A percentile compares a stretch with the other conserved stretches of the same genome.
Conservation (phyloP, 2,329 filamentous ascomycete genomes). For the Elsinoe batatas region DNA sequence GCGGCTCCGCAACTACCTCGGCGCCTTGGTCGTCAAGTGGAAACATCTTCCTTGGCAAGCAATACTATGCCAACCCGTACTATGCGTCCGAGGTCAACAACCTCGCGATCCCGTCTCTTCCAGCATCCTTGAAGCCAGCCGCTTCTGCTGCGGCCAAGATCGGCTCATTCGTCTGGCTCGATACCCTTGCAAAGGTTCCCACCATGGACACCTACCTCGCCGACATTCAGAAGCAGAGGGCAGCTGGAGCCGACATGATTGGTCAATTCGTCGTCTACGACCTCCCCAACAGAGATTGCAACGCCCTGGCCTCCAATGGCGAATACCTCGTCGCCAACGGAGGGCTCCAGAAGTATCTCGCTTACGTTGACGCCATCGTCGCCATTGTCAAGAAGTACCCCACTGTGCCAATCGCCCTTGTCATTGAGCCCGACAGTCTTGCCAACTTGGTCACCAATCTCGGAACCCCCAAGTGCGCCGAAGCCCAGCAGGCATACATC, state of each 20-base stretch:
- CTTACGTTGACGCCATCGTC: constrained; percentile 47
- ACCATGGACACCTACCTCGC: constrained; percentile 38
- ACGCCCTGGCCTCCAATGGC: constrained; percentile 53
- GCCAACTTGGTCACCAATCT: constrained; percentile 55
- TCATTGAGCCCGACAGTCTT: constrained; percentile 52
- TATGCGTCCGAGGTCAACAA: constrained; percentile 44
- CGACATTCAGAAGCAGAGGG: constrained; percentile 40
- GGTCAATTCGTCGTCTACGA: constrained; percentile 53
- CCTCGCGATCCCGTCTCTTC: constrained; percentile 53
- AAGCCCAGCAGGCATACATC: constrained; percentile 46
- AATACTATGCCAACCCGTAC: constrained; percentile 44
- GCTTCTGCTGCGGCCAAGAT: constrained; percentile 41
- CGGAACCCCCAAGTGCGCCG: constrained; percentile 44
- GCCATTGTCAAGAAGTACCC: constrained; percentile 44
- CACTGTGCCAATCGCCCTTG: constrained; percentile 41
- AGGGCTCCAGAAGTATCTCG: constrained; percentile 42
- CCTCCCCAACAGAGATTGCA: constrained; percentile 54
- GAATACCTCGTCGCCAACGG: constrained; percentile 48
- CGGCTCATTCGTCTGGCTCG: constrained; percentile 46
- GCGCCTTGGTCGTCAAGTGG: constrained; percentile 25
- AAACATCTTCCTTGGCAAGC: constrained; percentile 42
- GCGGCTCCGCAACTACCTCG: constrained; percentile 10
- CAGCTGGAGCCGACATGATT: constrained; percentile 36
- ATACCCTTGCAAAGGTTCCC: constrained; percentile 41
- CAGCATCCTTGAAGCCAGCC: constrained; percentile 43